Conservation (phyloP, 1,139 yeast genomes). For the Protomyces arabidopsidicola region DNA sequence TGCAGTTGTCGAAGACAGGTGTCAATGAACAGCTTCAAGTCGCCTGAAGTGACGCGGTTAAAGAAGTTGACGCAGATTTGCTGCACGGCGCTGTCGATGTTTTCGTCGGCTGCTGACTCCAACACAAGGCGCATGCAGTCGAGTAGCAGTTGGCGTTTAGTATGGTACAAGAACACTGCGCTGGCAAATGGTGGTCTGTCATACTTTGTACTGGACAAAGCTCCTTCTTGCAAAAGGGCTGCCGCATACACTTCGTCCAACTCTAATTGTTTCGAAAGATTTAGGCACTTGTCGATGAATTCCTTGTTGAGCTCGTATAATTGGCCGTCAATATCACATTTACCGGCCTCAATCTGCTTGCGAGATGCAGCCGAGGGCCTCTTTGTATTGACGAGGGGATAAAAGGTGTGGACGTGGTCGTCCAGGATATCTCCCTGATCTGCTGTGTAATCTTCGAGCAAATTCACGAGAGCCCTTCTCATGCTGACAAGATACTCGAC, state of each 20-base stretch:
- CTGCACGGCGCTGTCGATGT: background rate
- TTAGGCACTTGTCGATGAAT: conserved; percentile 19
- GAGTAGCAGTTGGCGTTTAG: conserved; percentile 5
- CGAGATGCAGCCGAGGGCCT: background rate
- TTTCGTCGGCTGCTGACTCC: background rate
- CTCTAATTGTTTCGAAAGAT: conserved; percentile 15
- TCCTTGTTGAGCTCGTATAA: conserved; percentile 23
- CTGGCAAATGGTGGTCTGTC: conserved; percentile 23
- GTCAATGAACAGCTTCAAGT: background rate
- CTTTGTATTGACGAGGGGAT: background rate
- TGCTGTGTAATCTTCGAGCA: background rate
- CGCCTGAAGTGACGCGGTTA: background rate
- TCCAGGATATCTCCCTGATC: background rate
- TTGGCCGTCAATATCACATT: background rate
- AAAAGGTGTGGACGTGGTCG: background rate
- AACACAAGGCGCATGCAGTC: conserved; percentile 12
- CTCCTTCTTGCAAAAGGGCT: conserved; percentile 16
- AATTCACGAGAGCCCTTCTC: background rate
- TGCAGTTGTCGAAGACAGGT: background rate
- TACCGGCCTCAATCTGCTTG: conserved; percentile 1
- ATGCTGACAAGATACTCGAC: conserved; percentile 12
- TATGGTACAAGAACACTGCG: conserved; percentile 12
- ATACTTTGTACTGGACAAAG: background rate
- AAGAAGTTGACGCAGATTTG: background rate
- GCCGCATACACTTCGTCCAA: conserved; percentile 25